phyloP scores from a whole-genome alignment of 305 asterid species.

The Coffea humblotiana region DNA sequence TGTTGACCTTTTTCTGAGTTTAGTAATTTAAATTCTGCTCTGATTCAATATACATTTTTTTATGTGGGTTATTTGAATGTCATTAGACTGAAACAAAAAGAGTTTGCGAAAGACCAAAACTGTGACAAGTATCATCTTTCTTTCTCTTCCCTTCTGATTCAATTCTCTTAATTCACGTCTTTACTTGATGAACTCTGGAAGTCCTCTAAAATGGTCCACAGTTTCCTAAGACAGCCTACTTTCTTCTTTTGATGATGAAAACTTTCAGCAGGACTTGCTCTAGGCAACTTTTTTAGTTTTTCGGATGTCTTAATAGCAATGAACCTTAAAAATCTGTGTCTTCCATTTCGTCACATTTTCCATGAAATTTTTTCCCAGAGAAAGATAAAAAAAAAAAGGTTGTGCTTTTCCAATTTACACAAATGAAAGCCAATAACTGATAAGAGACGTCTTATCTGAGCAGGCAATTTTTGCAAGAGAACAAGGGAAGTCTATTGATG shows the following conservation, averaged over 20 bases:
- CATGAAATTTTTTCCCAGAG: not conserved
- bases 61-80: not conserved
- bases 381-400: not conserved
- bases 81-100: not conserved
- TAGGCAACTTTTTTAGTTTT: not conserved
- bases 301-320: not conserved
- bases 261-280: not conserved
- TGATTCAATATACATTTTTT: not conserved
- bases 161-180: not conserved
- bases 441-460: constrained; percentile 6
- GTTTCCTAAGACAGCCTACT: not conserved
- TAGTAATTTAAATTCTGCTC: not conserved
- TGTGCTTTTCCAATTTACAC: too few species aligned
- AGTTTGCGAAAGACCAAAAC: not conserved
- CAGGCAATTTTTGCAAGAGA: constrained; percentile 82
- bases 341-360: not conserved
- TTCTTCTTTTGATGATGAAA: not conserved
- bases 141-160: not conserved
- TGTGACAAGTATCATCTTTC: too few species aligned
- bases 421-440: constrained; percentile 4
- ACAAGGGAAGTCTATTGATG: constrained; percentile 60
- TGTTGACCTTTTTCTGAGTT: not conserved
- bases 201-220: not conserved
- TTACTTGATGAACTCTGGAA: not conserved
- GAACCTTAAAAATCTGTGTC: not conserved